These are phyloP conservation scores for Fusarium sp. DNA, from an alignment of 2,329 filamentous ascomycete genomes.

Conservation along the genomic window DNA sequence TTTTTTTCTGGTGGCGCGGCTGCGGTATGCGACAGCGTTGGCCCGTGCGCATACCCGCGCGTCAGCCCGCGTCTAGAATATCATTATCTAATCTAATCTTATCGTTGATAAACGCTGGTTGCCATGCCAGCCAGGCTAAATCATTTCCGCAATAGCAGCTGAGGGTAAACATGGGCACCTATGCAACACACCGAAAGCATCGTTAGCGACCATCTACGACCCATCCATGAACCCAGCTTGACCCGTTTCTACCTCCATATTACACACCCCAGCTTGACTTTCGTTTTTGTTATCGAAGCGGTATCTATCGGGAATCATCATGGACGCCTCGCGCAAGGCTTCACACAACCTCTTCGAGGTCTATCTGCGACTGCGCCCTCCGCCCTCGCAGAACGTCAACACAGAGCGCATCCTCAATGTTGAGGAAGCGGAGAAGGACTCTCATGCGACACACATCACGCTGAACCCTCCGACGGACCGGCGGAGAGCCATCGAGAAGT, in stretches of 20 bases:
- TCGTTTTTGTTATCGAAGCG: slow-evolving; percentile 20
- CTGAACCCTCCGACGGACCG: slow-evolving; percentile 84
- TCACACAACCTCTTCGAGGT: slow-evolving; percentile 81
- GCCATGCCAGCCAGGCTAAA: slow-evolving; percentile 34
- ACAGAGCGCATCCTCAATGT: slow-evolving; percentile 80
- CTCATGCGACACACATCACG: slow-evolving; percentile 71
- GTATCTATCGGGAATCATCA: slow-evolving; percentile 36
- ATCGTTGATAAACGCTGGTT: slow-evolving; percentile 25
- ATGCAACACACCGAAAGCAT: slow-evolving; percentile 16
- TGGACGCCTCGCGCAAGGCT: slow-evolving; percentile 52
- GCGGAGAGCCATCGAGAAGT: slow-evolving; percentile 88
- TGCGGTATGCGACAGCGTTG: background rate
- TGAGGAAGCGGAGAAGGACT: slow-evolving; percentile 62
- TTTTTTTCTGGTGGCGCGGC: slow-evolving; percentile 6
- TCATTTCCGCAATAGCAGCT: slow-evolving; percentile 2
- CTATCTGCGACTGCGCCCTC: slow-evolving; percentile 81
- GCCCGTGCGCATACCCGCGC: slow-evolving; percentile 28
- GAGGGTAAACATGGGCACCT: slow-evolving; percentile 22
- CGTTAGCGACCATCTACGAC: slow-evolving; percentile 23
- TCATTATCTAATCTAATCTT: slow-evolving; percentile 1
- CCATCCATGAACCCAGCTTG: slow-evolving; percentile 39
- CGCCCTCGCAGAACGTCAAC: slow-evolving; percentile 57
- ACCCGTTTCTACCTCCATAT: slow-evolving; percentile 18
- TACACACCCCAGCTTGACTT: slow-evolving; percentile 13
- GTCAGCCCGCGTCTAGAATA: background rate